Conservation (phyloP, 345 rosid species). For the Acer yangbiense region DNA sequence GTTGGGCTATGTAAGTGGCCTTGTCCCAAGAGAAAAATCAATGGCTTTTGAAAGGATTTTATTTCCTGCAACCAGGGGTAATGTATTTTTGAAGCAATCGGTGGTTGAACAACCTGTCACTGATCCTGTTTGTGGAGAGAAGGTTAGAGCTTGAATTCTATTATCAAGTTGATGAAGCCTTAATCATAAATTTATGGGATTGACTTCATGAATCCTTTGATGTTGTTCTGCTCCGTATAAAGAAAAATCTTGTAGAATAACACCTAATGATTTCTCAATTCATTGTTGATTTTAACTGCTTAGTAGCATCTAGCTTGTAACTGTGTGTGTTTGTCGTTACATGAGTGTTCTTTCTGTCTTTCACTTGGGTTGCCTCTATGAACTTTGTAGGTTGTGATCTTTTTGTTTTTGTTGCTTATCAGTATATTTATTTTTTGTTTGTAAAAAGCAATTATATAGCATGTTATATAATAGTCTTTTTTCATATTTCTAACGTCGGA, state of each 20-base stretch:
- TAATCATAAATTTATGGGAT: not conserved
- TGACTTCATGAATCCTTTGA: not conserved
- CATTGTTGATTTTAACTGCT: slow-evolving; percentile 15
- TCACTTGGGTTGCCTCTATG: not conserved
- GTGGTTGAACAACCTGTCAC: too few relatives aligned
- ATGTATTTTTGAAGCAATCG: too few relatives aligned
- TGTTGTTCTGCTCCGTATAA: not conserved
- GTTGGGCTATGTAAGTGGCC: too few relatives aligned
- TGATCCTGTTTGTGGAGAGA: too few relatives aligned
- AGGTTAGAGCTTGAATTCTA: too few relatives aligned
- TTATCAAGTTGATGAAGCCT: not conserved
- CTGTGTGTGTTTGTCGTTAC: not conserved
- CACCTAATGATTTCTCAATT: not conserved
- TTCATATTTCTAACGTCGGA: too few relatives aligned
- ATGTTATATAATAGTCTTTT: too few relatives aligned
- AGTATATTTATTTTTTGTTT: not conserved
- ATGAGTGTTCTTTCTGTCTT: not conserved
- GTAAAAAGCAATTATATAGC: not conserved
- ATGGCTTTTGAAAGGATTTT: too few relatives aligned
- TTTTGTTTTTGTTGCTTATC: not conserved
- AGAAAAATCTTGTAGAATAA: not conserved
- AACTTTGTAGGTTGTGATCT: not conserved
- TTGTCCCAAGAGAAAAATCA: too few relatives aligned
- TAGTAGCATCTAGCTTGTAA: not conserved
- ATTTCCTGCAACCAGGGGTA: too few relatives aligned